These are phyloP conservation scores for Venturiaceae sp. DNA, from an alignment of 2,329 filamentous ascomycete genomes.

Conservation along the genomic window DNA sequence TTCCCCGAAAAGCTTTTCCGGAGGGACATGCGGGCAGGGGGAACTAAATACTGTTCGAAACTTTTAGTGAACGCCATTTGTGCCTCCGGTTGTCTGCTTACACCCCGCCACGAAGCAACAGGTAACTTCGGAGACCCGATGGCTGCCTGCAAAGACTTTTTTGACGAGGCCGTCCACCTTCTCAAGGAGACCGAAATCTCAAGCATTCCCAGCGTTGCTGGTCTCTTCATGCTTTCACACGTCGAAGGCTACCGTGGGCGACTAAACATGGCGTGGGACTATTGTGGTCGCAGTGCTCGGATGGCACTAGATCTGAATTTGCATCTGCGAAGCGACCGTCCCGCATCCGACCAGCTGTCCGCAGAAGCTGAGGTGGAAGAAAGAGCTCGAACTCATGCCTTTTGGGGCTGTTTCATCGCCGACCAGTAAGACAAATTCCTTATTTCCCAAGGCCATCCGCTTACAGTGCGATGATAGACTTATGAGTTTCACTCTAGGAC, in stretches of 20 bases:
- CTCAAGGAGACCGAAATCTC: slow-evolving; percentile 48
- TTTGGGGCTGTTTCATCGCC: slow-evolving; percentile 40
- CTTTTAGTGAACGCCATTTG: slow-evolving; percentile 57
- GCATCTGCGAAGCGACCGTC: slow-evolving; percentile 37
- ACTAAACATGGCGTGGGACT: slow-evolving; percentile 64
- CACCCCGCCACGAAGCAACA: slow-evolving; percentile 53
- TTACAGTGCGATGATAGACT: slow-evolving; percentile 10
- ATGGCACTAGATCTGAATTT: slow-evolving; percentile 64
- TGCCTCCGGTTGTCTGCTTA: slow-evolving; percentile 59
- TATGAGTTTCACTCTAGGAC: slow-evolving; percentile 22
- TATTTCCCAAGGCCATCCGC: neutral
- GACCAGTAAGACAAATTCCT: slow-evolving; percentile 6
- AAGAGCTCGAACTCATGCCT: slow-evolving; percentile 37
- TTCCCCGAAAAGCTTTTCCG: slow-evolving; percentile 64
- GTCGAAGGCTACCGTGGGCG: slow-evolving; percentile 63
- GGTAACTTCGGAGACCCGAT: slow-evolving; percentile 52
- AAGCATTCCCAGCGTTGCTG: slow-evolving; percentile 61
- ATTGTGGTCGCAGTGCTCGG: slow-evolving; percentile 61
- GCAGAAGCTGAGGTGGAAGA: slow-evolving; percentile 28
- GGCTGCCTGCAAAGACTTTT: slow-evolving; percentile 65
- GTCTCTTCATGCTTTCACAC: slow-evolving; percentile 66
- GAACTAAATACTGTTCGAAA: slow-evolving; percentile 56
- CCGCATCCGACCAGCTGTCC: slow-evolving; percentile 12
- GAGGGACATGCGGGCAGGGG: slow-evolving; percentile 51
- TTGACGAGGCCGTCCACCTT: slow-evolving; percentile 56